A percentile compares a stretch with the other conserved stretches of the same genome.
These are phyloP conservation scores for Fusarium denticulatum DNA, from an alignment of 2,329 filamentous ascomycete genomes.

Conservation along the genomic window DNA sequence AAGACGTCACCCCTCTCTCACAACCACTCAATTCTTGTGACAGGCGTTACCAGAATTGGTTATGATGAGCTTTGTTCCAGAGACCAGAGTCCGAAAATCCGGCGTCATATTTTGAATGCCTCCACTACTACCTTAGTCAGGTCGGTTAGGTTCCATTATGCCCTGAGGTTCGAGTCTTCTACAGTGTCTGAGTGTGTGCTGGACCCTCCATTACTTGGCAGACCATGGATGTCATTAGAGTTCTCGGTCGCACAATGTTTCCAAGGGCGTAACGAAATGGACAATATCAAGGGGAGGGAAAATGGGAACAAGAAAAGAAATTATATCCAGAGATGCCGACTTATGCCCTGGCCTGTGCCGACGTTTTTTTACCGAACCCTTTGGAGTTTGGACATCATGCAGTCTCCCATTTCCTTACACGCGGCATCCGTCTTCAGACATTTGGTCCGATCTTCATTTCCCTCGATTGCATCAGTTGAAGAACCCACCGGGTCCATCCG, in stretches of 20 bases:
- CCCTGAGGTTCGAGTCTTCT: background rate
- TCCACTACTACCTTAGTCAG: background rate
- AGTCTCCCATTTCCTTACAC: background rate
- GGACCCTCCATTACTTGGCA: conserved; percentile 13
- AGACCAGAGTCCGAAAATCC: background rate
- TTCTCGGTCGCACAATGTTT: conserved; percentile 13
- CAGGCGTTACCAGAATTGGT: background rate
- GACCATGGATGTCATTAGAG: conserved; percentile 22
- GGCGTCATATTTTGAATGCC: background rate
- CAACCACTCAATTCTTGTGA: conserved; percentile 11
- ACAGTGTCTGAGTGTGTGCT: background rate
- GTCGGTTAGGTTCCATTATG: background rate
- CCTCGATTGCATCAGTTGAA: conserved; percentile 15
- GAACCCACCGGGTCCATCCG: conserved; percentile 16
- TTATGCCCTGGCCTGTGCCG: conserved; percentile 8
- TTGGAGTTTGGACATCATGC: background rate
- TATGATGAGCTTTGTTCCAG: conserved; percentile 1
- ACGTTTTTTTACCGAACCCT: background rate
- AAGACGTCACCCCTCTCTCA: conserved; percentile 26
- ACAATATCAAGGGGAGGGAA: background rate
- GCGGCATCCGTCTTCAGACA: background rate
- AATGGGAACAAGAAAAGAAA: background rate
- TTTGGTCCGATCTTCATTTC: conserved; percentile 11
- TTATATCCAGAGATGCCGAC: conserved; percentile 15
- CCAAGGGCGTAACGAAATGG: background rate